Percentiles rank a stretch among this genome's conserved stretches.
Evolutionary conservation across 208 protist genomes (phyloP).

Genomic region (Trypanosomatidae sp.): DNA sequence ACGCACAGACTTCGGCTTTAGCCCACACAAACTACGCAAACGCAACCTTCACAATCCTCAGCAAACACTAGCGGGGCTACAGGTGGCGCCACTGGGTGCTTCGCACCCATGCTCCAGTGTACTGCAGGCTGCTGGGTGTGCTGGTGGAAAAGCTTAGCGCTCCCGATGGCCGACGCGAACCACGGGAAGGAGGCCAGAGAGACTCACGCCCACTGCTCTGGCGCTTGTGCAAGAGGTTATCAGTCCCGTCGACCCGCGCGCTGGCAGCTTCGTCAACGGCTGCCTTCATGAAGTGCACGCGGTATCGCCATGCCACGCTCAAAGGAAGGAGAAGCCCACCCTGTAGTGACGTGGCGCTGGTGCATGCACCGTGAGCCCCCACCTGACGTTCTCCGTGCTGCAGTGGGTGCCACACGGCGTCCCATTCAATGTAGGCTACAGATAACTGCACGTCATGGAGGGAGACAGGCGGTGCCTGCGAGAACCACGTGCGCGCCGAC

Average conservation of each 20-base stretch:
- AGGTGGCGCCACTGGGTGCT: constrained; percentile 16
- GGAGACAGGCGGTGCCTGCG: constrained; percentile 10
- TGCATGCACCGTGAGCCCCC: not conserved
- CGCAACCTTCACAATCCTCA: not conserved
- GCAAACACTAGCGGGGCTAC: not conserved
- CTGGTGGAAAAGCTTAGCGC: not conserved
- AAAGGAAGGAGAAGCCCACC: constrained; percentile 6
- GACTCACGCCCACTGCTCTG: not conserved
- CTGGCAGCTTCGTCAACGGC: not conserved
- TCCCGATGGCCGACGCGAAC: constrained; percentile 3
- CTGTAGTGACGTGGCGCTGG: not conserved
- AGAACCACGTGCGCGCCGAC: not conserved
- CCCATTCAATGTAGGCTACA: constrained; percentile 15
- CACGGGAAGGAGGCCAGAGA: not conserved
- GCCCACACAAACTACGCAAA: not conserved
- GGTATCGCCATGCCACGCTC: constrained; percentile 12
- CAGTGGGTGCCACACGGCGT: not conserved
- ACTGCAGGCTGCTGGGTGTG: not conserved
- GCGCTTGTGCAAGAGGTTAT: not conserved
- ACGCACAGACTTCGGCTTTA: not conserved
- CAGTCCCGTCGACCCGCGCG: not conserved
- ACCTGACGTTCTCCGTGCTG: not conserved
- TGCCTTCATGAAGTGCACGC: constrained; percentile 10
- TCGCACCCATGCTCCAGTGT: constrained; percentile 17
- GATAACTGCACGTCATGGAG: constrained; percentile 24